Percentiles rank a stretch among this genome's conserved stretches.
Evolutionary conservation across 345 rosid species (phyloP).

Genomic region (Boechera stricta): DNA sequence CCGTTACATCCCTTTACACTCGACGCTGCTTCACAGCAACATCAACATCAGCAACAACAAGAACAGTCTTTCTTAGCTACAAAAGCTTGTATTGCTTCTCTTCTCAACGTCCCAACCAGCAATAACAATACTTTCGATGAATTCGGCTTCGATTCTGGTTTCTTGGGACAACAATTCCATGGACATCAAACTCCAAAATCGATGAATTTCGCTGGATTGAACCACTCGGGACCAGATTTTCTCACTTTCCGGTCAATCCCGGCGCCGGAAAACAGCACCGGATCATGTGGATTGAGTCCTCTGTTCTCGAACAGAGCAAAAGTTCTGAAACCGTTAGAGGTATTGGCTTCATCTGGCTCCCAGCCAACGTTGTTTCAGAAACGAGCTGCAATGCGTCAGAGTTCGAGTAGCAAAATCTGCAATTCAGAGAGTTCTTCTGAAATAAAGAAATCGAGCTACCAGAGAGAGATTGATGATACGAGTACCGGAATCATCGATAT

Average conservation of each 20-base stretch:
- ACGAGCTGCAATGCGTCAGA: slow-evolving; percentile 68
- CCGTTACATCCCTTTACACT: slow-evolving; percentile 59
- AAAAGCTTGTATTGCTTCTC: slow-evolving; percentile 55
- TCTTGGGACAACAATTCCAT: slow-evolving; percentile 54
- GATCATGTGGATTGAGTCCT: slow-evolving; percentile 37
- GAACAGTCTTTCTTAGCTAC: slow-evolving; percentile 51
- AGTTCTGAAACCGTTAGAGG: slow-evolving; percentile 62
- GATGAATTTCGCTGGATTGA: slow-evolving; percentile 45
- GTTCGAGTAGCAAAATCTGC: slow-evolving; percentile 51
- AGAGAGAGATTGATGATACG: slow-evolving; percentile 31
- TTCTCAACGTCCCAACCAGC: slow-evolving; percentile 43
- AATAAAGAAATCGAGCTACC: slow-evolving; percentile 44
- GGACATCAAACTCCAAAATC: slow-evolving; percentile 50
- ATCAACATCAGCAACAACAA: slow-evolving; percentile 46
- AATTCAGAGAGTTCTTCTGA: slow-evolving; percentile 57
- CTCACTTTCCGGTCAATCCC: slow-evolving; percentile 42
- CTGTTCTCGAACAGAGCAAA: slow-evolving; percentile 50
- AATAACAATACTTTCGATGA: slow-evolving; percentile 58
- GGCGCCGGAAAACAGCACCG: slow-evolving; percentile 40
- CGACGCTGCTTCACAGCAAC: slow-evolving; percentile 46
- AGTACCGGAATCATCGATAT: slow-evolving; percentile 46
- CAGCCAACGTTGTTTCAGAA: slow-evolving; percentile 80
- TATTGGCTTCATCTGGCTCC: slow-evolving; percentile 52
- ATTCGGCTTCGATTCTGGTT: slow-evolving; percentile 54
- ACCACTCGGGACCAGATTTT: slow-evolving; percentile 35